These are phyloP conservation scores for Penicillium roqueforti DNA, from an alignment of 495 filamentous ascomycete genomes.

Conservation along the genomic window DNA sequence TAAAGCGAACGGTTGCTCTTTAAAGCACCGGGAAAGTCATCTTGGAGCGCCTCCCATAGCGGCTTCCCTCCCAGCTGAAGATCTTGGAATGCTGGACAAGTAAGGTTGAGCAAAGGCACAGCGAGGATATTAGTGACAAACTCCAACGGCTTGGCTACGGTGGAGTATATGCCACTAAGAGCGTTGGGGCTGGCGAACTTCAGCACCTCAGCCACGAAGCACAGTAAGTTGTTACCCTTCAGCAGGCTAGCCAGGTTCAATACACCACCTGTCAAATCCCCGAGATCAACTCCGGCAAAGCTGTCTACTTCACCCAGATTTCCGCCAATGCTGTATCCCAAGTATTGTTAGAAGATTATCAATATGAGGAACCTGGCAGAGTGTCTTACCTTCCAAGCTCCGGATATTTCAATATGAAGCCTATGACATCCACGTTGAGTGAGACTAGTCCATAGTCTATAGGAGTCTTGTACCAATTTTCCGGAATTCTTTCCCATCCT, in stretches of 20 bases:
- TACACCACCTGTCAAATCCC: conserved; percentile 48
- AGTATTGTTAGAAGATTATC: not conserved
- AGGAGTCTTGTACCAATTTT: conserved; percentile 58
- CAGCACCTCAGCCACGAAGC: conserved; percentile 42
- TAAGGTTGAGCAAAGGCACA: conserved; percentile 26
- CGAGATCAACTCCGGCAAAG: conserved; percentile 50
- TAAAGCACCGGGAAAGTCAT: conserved; percentile 34
- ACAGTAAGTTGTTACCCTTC: conserved; percentile 46
- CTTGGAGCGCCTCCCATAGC: conserved; percentile 29
- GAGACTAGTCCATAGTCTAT: conserved; percentile 34
- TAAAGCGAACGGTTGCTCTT: conserved; percentile 26
- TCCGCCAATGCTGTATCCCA: conserved; percentile 45
- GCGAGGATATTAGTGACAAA: conserved; percentile 25
- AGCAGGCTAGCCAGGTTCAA: conserved; percentile 38
- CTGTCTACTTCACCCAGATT: conserved; percentile 54
- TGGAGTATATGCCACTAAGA: conserved; percentile 33
- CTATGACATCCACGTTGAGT: conserved; percentile 40
- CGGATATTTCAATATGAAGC: conserved; percentile 33
- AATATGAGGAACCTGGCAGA: conserved; percentile 6
- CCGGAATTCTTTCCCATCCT: conserved; percentile 52
- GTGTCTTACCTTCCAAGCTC: conserved; percentile 34
- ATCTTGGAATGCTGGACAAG: conserved; percentile 38
- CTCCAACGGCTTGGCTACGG: conserved; percentile 32
- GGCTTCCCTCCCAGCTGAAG: conserved; percentile 33
- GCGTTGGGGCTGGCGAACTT: conserved; percentile 42